phyloP scores from a whole-genome alignment of 2,329 filamentous ascomycete species.

The Sporothrix inflata region DNA sequence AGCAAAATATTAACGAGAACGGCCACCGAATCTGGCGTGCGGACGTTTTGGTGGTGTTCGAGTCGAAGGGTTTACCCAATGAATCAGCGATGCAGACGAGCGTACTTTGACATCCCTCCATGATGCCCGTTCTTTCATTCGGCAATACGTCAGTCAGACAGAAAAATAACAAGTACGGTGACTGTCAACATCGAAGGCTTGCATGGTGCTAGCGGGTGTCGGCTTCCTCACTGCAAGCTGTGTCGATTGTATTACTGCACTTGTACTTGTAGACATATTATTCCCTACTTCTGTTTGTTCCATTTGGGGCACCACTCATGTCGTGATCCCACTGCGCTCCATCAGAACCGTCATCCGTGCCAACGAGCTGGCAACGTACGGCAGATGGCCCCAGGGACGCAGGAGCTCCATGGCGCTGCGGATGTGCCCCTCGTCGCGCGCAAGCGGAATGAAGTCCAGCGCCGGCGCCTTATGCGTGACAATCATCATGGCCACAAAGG shows the following conservation, averaged over 20 bases:
- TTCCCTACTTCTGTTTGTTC: neutral
- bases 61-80: neutral
- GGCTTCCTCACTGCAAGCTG: neutral
- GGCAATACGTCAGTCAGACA: neutral
- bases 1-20: neutral
- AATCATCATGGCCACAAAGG: constrained; percentile 30
- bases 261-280: neutral
- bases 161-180: neutral
- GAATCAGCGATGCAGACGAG: neutral
- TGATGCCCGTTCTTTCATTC: neutral
- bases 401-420: constrained; percentile 29
- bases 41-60: neutral
- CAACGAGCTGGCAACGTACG: constrained; percentile 29
- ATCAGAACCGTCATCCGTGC: constrained; percentile 30
- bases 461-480: constrained; percentile 28
- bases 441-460: constrained; percentile 29
- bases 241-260: neutral
- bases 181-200: neutral
- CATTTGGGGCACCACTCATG: neutral
- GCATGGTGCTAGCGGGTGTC: neutral
- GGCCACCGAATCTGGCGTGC: too few species aligned
- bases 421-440: constrained; percentile 25
- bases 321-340: constrained; percentile 27
- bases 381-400: constrained; percentile 29
- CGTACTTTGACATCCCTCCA: neutral